Percentiles rank a stretch among this genome's conserved stretches.
Evolutionary conservation across 2,329 filamentous ascomycete genomes (phyloP).

Genomic region (Neoscytalidium dimidiatum): DNA sequence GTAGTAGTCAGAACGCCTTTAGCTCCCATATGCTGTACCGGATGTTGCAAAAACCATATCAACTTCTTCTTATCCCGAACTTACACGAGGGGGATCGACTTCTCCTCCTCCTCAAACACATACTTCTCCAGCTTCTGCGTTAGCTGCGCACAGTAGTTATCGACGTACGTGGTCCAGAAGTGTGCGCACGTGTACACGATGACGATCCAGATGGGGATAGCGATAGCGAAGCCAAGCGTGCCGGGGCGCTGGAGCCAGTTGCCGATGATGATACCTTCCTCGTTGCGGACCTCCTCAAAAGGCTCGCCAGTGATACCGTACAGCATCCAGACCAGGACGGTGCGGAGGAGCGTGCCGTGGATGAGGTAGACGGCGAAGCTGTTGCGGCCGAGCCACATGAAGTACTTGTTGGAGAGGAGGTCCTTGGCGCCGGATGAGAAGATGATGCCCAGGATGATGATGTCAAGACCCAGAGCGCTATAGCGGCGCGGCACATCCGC

Average conservation of each 20-base stretch:
- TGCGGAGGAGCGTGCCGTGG: constrained; percentile 56
- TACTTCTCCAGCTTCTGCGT: constrained; percentile 51
- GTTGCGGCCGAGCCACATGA: constrained; percentile 58
- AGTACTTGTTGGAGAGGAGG: constrained; percentile 51
- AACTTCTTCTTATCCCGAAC: neutral
- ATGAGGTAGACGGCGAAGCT: constrained; percentile 58
- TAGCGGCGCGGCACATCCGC: constrained; percentile 46
- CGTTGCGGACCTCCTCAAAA: constrained; percentile 41
- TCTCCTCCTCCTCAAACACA: constrained; percentile 47
- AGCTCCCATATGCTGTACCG: neutral
- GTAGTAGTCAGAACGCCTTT: neutral
- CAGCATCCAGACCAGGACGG: constrained; percentile 54
- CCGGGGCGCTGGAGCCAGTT: constrained; percentile 46
- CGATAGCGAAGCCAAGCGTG: constrained; percentile 42
- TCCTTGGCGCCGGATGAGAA: constrained; percentile 52
- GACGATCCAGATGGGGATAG: constrained; percentile 50
- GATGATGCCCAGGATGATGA: constrained; percentile 54
- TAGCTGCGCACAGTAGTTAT: constrained; percentile 51
- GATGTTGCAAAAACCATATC: neutral
- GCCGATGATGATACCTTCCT: constrained; percentile 41
- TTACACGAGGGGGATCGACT: constrained; percentile 3
- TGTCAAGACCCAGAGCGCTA: constrained; percentile 51
- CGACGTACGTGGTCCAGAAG: constrained; percentile 56
- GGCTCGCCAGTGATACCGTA: constrained; percentile 53
- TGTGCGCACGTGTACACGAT: constrained; percentile 52